Percentiles rank a stretch among this genome's conserved stretches.
These are phyloP conservation scores for Tuber brumale DNA, from an alignment of 495 filamentous ascomycete genomes.

Conservation along the genomic window DNA sequence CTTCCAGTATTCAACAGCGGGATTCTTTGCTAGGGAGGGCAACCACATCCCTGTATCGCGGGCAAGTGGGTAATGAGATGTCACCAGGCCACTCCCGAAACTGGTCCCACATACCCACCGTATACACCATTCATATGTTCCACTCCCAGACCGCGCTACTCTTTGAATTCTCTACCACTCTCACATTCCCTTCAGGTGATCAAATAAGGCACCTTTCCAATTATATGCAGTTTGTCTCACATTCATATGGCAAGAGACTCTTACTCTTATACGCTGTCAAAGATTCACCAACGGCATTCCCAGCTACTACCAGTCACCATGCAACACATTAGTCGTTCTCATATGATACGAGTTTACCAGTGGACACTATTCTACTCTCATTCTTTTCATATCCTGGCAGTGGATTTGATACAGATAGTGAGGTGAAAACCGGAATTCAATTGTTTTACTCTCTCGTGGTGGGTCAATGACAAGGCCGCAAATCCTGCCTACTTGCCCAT, in stretches of 20 bases:
- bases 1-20: constrained; percentile 19
- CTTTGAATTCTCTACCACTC: constrained; percentile 54
- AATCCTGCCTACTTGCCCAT: no score
- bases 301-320: constrained; percentile 45
- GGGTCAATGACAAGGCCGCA: no score
- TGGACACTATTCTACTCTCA: no score
- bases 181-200: constrained; percentile 62
- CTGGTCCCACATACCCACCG: constrained; percentile 52
- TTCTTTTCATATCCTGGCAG: no score
- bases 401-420: no score
- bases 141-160: constrained; percentile 61
- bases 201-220: constrained; percentile 68
- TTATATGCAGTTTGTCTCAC: constrained; percentile 71
- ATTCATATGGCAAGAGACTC: constrained; percentile 66
- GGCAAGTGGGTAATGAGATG: constrained; percentile 16
- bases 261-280: constrained; percentile 65
- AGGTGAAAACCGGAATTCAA: no score
- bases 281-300: constrained; percentile 46
- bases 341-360: constrained; percentile 60
- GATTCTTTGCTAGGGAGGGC: constrained; percentile 18
- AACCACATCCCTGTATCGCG: constrained; percentile 8
- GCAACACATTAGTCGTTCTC: constrained; percentile 66
- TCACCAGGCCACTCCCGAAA: constrained; percentile 40
- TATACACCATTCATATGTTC: constrained; percentile 63
- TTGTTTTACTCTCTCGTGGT: no score